These are phyloP conservation scores for Lignosus rhinocerotis DNA, from an alignment of 1,284 basidiomycete genomes.

Conservation along the genomic window DNA sequence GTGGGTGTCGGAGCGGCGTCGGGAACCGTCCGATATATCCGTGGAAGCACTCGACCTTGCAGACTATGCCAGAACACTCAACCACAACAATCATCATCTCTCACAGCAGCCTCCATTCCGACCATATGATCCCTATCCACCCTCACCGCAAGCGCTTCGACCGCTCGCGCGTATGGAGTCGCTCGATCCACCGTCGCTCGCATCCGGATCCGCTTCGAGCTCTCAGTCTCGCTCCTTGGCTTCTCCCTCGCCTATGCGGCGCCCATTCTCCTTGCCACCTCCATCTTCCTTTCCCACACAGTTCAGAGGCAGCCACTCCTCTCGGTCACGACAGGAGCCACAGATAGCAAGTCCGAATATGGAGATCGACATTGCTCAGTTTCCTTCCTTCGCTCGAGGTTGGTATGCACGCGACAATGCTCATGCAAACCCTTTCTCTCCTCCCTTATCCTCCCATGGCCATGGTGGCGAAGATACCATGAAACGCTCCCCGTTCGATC, in stretches of 20 bases:
- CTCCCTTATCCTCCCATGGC: constrained; percentile 16
- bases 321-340: constrained; percentile 21
- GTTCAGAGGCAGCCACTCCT: constrained; percentile 26
- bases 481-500: constrained; percentile 34
- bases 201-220: constrained; percentile 47
- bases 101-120: constrained; percentile 25
- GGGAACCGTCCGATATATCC: constrained; percentile 61
- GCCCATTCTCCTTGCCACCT: constrained; percentile 54
- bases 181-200: constrained; percentile 45
- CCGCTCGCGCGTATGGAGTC: constrained; percentile 42
- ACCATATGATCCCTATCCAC: constrained; percentile 39
- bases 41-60: constrained; percentile 71
- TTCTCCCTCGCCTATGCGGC: constrained; percentile 29
- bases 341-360: constrained; percentile 22
- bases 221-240: constrained; percentile 36
- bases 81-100: constrained; percentile 34
- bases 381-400: constrained; percentile 59
- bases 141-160: constrained; percentile 38
- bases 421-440: constrained; percentile 21
- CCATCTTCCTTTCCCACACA: constrained; percentile 25
- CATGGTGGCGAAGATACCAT: constrained; percentile 9
- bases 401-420: constrained; percentile 48
- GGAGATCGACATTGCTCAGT: constrained; percentile 59
- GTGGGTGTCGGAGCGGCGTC: constrained; percentile 29
- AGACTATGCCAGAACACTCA: constrained; percentile 59